Evolutionary conservation across 352 stramenopile genomes (phyloP).

Genomic region (Globisporangium echinulatum): DNA sequence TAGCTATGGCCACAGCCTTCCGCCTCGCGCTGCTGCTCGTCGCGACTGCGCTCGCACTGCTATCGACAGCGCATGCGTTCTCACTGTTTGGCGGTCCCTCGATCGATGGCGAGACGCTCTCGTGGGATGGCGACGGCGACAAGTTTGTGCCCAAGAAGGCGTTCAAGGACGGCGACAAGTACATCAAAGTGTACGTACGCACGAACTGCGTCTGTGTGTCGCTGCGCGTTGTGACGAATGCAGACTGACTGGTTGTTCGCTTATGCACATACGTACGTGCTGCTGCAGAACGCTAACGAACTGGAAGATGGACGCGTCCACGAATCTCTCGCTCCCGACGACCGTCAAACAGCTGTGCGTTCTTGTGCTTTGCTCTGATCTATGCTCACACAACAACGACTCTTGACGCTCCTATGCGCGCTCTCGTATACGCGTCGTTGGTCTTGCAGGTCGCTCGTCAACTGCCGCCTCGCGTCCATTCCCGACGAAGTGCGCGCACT

Average conservation of each 20-base stretch:
- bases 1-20: too few species aligned
- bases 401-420: too few species aligned
- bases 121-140: conserved; percentile 47
- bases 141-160: conserved; percentile 30
- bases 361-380: not conserved
- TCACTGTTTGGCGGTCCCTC: conserved; percentile 36
- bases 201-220: too few species aligned
- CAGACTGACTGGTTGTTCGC: not conserved
- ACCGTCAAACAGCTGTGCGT: conserved; percentile 50
- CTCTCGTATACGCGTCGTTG: not conserved
- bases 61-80: conserved; percentile 16
- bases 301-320: conserved; percentile 41
- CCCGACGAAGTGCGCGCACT: conserved; percentile 36
- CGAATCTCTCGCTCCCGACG: conserved; percentile 37
- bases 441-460: conserved; percentile 27
- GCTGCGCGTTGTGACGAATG: not conserved
- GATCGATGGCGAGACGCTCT: conserved; percentile 41
- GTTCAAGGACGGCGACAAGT: conserved; percentile 41
- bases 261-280: not conserved
- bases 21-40: not conserved
- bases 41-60: conserved; percentile 7
- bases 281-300: conserved; percentile 42
- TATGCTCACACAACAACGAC: too few species aligned
- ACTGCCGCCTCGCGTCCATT: conserved; percentile 37
- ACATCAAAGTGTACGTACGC: conserved; percentile 38